phyloP scores from a whole-genome alignment of 2,329 filamentous ascomycete species.

The Neonectria punicea region DNA sequence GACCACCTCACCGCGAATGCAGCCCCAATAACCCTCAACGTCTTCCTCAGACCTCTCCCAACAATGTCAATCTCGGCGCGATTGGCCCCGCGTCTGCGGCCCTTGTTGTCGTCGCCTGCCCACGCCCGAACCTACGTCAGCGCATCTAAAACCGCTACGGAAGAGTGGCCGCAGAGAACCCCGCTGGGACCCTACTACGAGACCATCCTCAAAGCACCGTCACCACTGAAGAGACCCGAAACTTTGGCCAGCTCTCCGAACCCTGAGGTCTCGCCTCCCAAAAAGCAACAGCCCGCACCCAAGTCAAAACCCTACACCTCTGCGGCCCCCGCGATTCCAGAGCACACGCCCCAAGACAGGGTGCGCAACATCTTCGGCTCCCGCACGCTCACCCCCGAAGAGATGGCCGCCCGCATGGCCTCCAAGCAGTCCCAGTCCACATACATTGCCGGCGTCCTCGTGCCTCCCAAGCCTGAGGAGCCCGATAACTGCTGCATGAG shows the following conservation, averaged over 20 bases:
- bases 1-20: not conserved
- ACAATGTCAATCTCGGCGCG: slow-evolving; percentile 46
- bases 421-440: slow-evolving; percentile 68
- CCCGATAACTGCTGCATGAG: slow-evolving; percentile 99
- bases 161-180: slow-evolving; percentile 50
- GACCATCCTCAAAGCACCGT: slow-evolving; percentile 59
- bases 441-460: slow-evolving; percentile 79
- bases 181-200: slow-evolving; percentile 70
- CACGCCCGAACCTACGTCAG: slow-evolving; percentile 44
- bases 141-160: slow-evolving; percentile 30
- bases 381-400: slow-evolving; percentile 77
- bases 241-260: slow-evolving; percentile 54
- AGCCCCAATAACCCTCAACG: not conserved
- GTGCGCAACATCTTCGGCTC: slow-evolving; percentile 84
- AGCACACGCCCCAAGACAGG: slow-evolving; percentile 58
- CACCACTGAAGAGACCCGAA: slow-evolving; percentile 55
- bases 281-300: slow-evolving; percentile 34
- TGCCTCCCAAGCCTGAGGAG: slow-evolving; percentile 87
- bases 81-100: slow-evolving; percentile 47
- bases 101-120: slow-evolving; percentile 37
- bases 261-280: slow-evolving; percentile 30
- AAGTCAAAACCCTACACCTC: slow-evolving; percentile 18
- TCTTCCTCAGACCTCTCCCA: not conserved
- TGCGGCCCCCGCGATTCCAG: slow-evolving; percentile 10
- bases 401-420: slow-evolving; percentile 70